phyloP scores from a whole-genome alignment of 805 yeast species.

The Saccharomycopsis sp. region DNA sequence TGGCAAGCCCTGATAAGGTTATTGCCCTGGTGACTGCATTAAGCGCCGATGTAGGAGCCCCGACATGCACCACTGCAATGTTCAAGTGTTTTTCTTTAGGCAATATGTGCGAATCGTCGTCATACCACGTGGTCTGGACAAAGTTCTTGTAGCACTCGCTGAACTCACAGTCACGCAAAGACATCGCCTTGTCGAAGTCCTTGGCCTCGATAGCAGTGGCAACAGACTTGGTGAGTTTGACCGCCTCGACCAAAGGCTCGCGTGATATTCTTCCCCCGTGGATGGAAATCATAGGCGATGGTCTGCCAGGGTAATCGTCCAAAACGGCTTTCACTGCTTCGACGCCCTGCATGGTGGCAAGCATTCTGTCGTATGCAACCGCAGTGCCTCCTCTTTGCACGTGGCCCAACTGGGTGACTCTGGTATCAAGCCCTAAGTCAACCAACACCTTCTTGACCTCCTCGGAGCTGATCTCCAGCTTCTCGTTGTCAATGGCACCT shows the following conservation, averaged over 20 bases:
- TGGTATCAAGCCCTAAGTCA: conserved; percentile 83
- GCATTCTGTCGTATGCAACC: conserved; percentile 84
- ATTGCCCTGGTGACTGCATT: conserved; percentile 91
- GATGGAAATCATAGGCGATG: conserved; percentile 92
- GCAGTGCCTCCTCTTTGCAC: conserved; percentile 99
- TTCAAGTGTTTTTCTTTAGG: conserved; percentile 59
- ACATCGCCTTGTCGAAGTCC: conserved; percentile 83
- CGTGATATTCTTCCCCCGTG: conserved; percentile 82
- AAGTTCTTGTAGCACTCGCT: conserved; percentile 70
- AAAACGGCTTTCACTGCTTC: conserved; percentile 94
- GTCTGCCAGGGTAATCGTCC: conserved; percentile 78
- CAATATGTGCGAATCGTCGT: conserved; percentile 49
- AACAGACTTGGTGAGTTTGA: conserved; percentile 76
- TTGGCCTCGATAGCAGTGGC: conserved; percentile 77
- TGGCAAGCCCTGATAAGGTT: conserved; percentile 77
- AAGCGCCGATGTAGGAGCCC: conserved; percentile 97
- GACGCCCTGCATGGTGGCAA: conserved; percentile 95
- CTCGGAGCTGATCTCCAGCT: conserved; percentile 73
- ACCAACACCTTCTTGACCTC: conserved; percentile 79
- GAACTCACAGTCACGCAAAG: conserved; percentile 82
- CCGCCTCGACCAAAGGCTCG: conserved; percentile 85
- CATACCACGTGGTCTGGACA: conserved; percentile 59
- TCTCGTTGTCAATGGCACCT: conserved; percentile 84
- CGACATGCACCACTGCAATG: conserved; percentile 84
- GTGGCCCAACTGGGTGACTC: conserved; percentile 93